Percentiles rank a stretch among this genome's conserved stretches.
phyloP scores from a whole-genome alignment of 441 rosid species.

The Capsella rubella region DNA sequence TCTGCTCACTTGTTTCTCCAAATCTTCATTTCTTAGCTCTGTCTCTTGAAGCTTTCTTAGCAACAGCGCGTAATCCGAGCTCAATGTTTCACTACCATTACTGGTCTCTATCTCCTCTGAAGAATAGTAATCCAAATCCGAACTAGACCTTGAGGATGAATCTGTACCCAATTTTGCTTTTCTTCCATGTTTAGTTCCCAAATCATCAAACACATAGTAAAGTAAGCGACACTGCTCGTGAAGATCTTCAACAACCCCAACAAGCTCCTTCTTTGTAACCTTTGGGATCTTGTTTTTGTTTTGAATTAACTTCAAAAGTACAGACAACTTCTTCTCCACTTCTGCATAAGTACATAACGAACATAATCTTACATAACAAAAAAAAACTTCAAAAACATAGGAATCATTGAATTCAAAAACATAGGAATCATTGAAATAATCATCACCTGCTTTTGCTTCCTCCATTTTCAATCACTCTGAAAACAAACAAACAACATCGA shows the following conservation, averaged over 20 bases:
- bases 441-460: conserved; percentile 34
- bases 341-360: conserved; percentile 47
- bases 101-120: conserved; percentile 33
- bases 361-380: not conserved
- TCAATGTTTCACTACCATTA: conserved; percentile 8
- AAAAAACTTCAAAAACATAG: not conserved
- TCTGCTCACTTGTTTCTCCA: conserved; percentile 44
- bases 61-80: conserved; percentile 30
- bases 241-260: conserved; percentile 61
- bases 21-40: conserved; percentile 43
- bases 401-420: not conserved
- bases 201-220: conserved; percentile 45
- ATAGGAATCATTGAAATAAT: not conserved
- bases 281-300: conserved; percentile 52
- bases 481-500: not conserved
- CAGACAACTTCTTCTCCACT: conserved; percentile 55
- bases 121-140: conserved; percentile 71
- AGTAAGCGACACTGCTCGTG: conserved; percentile 62
- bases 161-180: conserved; percentile 33
- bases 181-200: conserved; percentile 18
- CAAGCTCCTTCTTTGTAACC: conserved; percentile 55
- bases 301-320: conserved; percentile 59
- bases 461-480: conserved; percentile 32
- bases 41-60: conserved; percentile 28
- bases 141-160: conserved; percentile 44